Conservation (phyloP, 2,329 filamentous ascomycete species). For the Fusarium drepaniforme region DNA sequence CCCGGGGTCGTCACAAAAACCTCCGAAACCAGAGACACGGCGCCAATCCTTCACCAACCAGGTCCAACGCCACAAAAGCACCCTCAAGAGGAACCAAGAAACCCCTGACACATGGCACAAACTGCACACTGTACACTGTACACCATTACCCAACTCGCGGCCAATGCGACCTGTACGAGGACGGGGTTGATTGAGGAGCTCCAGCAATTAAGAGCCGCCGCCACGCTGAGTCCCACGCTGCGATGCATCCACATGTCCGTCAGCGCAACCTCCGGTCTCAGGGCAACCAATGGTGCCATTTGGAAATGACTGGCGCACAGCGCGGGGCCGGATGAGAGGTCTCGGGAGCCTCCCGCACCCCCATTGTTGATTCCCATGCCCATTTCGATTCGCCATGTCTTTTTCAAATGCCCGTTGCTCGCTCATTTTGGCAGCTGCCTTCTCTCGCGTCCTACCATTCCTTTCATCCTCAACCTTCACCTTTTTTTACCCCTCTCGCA, state of each 20-base stretch:
- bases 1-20: constrained; percentile 18
- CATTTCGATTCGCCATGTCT: constrained; percentile 11
- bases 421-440: not conserved
- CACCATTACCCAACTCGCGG: constrained; percentile 2
- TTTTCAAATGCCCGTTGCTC: not conserved
- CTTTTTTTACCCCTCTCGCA: not conserved
- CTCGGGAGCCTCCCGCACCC: constrained; percentile 40
- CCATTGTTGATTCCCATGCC: constrained; percentile 27
- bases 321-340: constrained; percentile 36
- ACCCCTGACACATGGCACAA: constrained; percentile 28
- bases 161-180: constrained; percentile 12
- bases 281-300: constrained; percentile 30
- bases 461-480: constrained; percentile 10
- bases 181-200: not conserved
- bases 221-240: constrained; percentile 15
- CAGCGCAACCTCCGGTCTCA: constrained; percentile 12
- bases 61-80: constrained; percentile 26
- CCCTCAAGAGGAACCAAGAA: not conserved
- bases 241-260: constrained; percentile 24
- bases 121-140: constrained; percentile 27
- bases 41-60: constrained; percentile 5
- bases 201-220: constrained; percentile 23
- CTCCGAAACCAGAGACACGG: constrained; percentile 31
- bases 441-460: constrained; percentile 1
- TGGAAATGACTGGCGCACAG: constrained; percentile 32